phyloP scores from a whole-genome alignment of 352 stramenopile species.

The Globisporangium cystogenes region DNA sequence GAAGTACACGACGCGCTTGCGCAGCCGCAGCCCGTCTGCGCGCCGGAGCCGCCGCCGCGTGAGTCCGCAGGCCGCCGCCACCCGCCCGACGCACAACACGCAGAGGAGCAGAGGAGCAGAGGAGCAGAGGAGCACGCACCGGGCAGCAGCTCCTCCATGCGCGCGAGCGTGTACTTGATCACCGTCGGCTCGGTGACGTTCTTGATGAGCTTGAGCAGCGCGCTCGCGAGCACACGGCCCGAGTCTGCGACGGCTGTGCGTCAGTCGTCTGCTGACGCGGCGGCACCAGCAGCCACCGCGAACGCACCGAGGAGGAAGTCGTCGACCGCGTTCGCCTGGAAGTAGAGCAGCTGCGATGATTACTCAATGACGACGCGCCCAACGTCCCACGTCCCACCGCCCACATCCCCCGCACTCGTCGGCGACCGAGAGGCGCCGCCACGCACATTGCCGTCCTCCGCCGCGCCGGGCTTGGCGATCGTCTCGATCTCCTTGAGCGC shows the following conservation, averaged over 20 bases:
- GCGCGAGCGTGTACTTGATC: conserved; percentile 81
- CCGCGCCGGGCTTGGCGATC: conserved; percentile 51
- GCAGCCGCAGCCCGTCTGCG: conserved; percentile 70
- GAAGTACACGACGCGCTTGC: conserved; percentile 77
- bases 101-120: too few relatives aligned
- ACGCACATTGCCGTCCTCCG: conserved; percentile 51
- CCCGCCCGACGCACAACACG: too few relatives aligned
- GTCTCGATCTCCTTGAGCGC: conserved; percentile 81
- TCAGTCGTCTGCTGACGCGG: background rate
- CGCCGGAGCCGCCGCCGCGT: too few relatives aligned
- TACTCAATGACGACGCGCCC: conserved; percentile 9
- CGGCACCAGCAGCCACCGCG: background rate
- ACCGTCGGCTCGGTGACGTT: conserved; percentile 86
- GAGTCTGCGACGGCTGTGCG: conserved; percentile 27
- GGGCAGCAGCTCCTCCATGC: conserved; percentile 82
- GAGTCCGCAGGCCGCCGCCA: too few relatives aligned
- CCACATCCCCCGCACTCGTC: background rate
- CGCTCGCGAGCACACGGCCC: conserved; percentile 47
- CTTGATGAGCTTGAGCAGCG: conserved; percentile 82
- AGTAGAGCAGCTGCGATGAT: conserved; percentile 15
- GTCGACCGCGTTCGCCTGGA: conserved; percentile 60
- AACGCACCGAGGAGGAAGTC: conserved; percentile 53
- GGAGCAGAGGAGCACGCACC: too few relatives aligned
- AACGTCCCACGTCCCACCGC: too few relatives aligned
- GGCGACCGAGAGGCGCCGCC: background rate